Base-by-base conservation (phyloP, 2,329 filamentous ascomycete species). In the Coleophoma crateriformis region DNA sequence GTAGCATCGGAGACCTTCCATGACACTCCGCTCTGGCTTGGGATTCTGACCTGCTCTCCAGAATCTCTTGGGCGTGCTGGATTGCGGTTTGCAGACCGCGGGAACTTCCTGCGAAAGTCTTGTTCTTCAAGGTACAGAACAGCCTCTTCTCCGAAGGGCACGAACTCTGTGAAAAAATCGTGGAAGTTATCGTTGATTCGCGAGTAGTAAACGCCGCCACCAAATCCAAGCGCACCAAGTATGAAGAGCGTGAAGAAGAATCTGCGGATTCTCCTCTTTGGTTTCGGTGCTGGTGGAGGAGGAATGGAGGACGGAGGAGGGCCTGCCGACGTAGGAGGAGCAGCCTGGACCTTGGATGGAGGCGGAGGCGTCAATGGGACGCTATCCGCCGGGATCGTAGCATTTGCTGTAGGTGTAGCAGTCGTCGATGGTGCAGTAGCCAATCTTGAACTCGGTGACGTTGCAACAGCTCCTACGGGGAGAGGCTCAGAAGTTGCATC, bases 81-180 rank as follows among this genome's bases (percentile, higher is more conserved):
- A 27, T 53, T 46, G 20, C 60, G 56, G 13, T 48, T 57, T 41
- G 46, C 45, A 40, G 77, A 74, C 55, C 72, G 72, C 8, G 82
- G 83, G 74, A 96, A 96, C 50, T 88, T 84, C 70, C 87, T 90
- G 66, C 87, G 83, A 74, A 96, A 96, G 64, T 96, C 90, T 58
- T 87, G 82, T 72, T 99, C 94, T 71, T 99, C 94, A 47, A 99
- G 85, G 72, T 95, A 97, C 22, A 95, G 82, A 42, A 99, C 92
- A 15, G 87, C 87, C 66, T 96, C 89, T 72, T 99, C 94, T 62
- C 91, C 94, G 59, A 88, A 96, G 19, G 94, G 94, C 15, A 99
- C 73, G 68, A 92, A 99, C 72, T 96, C 91, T 62, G 91, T 97
- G 73, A 99, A 99, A 76, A 96, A 94, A 70, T 99, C 94, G 72